A percentile compares a stretch with the other conserved stretches of the same genome.
Evolutionary conservation across 805 yeast species (phyloP).

Genomic region (Torulaspora microellipsoides): DNA sequence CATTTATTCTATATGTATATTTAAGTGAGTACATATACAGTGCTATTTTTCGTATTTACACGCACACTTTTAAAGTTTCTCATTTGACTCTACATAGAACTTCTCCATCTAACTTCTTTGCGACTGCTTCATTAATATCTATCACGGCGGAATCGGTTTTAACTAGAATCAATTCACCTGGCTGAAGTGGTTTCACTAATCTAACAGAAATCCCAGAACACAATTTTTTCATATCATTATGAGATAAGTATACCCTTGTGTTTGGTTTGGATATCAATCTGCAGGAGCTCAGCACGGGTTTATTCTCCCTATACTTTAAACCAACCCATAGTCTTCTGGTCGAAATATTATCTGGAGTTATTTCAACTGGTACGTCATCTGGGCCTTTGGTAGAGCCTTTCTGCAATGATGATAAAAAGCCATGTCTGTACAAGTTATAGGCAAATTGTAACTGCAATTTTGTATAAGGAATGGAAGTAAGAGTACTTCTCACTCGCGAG

Average conservation of each 20-base stretch:
- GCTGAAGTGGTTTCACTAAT: constrained; percentile 72
- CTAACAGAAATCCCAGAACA: constrained; percentile 74
- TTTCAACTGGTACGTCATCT: constrained; percentile 66
- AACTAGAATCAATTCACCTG: constrained; percentile 84
- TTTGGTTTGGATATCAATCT: constrained; percentile 81
- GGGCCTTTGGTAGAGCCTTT: constrained; percentile 85
- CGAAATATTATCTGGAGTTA: constrained; percentile 81
- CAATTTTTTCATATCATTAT: constrained; percentile 62
- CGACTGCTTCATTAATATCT: constrained; percentile 84
- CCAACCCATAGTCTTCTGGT: constrained; percentile 89
- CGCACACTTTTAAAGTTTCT: background rate
- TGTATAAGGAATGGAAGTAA: constrained; percentile 79
- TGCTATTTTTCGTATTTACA: constrained; percentile 7
- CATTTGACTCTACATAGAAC: constrained; percentile 72
- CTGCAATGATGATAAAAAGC: constrained; percentile 78
- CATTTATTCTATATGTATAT: background rate
- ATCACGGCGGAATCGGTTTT: constrained; percentile 51
- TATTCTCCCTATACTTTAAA: constrained; percentile 76
- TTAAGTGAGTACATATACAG: constrained; percentile 8
- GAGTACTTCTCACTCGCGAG: constrained; percentile 62
- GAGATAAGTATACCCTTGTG: constrained; percentile 59
- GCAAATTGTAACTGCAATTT: constrained; percentile 80
- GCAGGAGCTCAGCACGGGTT: constrained; percentile 69
- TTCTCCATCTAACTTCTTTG: constrained; percentile 63
- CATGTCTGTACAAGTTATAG: constrained; percentile 82